Evolutionary conservation across 805 yeast genomes (phyloP).

Genomic region (Yamadazyma takamatsuzukensis): DNA sequence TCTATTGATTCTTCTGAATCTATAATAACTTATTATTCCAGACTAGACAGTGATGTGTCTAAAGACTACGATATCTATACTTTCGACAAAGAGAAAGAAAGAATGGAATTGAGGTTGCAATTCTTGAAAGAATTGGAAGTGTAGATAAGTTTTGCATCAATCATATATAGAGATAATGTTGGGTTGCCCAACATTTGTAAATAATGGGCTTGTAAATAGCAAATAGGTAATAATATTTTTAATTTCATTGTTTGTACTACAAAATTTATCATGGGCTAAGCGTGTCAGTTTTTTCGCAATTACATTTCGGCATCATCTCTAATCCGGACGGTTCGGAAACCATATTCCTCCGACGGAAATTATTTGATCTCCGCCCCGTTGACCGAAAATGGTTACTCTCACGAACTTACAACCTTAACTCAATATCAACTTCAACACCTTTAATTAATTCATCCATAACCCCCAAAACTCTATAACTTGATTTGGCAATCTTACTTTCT

Average conservation of each 20-base stretch:
- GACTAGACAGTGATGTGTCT: slow-evolving; percentile 14
- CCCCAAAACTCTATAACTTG: slow-evolving; percentile 57
- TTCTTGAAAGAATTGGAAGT: slow-evolving; percentile 31
- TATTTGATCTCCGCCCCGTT: too few species aligned
- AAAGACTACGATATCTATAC: slow-evolving; percentile 8
- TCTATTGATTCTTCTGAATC: slow-evolving; percentile 21
- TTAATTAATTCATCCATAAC: slow-evolving; percentile 51
- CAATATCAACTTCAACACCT: slow-evolving; percentile 39
- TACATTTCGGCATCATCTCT: too few species aligned
- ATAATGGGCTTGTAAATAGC: slow-evolving; percentile 4
- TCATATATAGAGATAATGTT: too few species aligned
- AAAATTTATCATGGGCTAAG: too few species aligned
- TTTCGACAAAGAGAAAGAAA: slow-evolving; percentile 30
- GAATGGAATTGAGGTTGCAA: slow-evolving; percentile 36
- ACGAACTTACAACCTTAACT: slow-evolving; percentile 11
- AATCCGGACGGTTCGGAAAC: too few species aligned
- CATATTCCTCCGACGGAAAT: too few species aligned
- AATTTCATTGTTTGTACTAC: neutral
- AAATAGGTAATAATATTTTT: neutral
- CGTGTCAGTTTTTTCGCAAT: too few species aligned
- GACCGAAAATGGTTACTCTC: neutral
- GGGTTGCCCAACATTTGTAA: too few species aligned
- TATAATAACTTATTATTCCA: slow-evolving; percentile 16
- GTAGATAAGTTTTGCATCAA: too few species aligned
- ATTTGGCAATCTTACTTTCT: slow-evolving; percentile 43